Percentiles rank a stretch among this genome's conserved stretches.
Evolutionary conservation across 2,329 filamentous ascomycete species (phyloP).

Genomic region (Botryotinia calthae): DNA sequence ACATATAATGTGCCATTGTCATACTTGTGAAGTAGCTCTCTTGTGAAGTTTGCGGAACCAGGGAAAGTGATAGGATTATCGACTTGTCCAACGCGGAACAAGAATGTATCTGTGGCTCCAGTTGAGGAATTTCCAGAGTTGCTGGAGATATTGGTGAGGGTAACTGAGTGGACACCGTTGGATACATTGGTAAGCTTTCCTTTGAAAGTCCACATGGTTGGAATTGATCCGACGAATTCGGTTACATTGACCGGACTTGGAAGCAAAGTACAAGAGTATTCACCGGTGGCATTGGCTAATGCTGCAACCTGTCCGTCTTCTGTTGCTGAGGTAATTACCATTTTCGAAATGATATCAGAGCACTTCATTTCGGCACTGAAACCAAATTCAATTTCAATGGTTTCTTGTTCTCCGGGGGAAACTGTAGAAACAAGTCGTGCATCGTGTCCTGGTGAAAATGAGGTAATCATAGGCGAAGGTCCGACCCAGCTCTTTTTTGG

Average conservation of each 20-base stretch:
- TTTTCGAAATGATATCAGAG: slow-evolving; percentile 48
- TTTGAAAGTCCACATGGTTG: slow-evolving; percentile 52
- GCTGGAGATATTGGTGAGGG: slow-evolving; percentile 51
- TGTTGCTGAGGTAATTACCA: slow-evolving; percentile 54
- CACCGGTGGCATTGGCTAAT: slow-evolving; percentile 46
- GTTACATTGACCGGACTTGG: slow-evolving; percentile 40
- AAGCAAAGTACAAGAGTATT: slow-evolving; percentile 41
- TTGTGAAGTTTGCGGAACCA: slow-evolving; percentile 55
- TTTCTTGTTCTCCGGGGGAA: slow-evolving; percentile 42
- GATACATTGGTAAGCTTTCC: slow-evolving; percentile 54
- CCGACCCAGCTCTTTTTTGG: slow-evolving; percentile 49
- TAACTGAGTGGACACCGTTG: slow-evolving; percentile 59
- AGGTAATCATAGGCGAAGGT: slow-evolving; percentile 55
- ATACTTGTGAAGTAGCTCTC: slow-evolving; percentile 48
- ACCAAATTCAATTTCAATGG: slow-evolving; percentile 51
- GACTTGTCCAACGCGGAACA: slow-evolving; percentile 56
- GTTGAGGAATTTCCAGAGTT: slow-evolving; percentile 45
- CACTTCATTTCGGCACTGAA: slow-evolving; percentile 63
- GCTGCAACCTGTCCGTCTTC: slow-evolving; percentile 45
- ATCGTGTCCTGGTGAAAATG: slow-evolving; percentile 60
- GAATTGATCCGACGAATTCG: slow-evolving; percentile 51
- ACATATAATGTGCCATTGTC: slow-evolving; percentile 47
- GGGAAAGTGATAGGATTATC: slow-evolving; percentile 62
- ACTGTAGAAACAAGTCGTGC: slow-evolving; percentile 51
- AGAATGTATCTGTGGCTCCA: slow-evolving; percentile 56